phyloP scores from a whole-genome alignment of 208 protist species.

The Crithidia mellificae region DNA sequence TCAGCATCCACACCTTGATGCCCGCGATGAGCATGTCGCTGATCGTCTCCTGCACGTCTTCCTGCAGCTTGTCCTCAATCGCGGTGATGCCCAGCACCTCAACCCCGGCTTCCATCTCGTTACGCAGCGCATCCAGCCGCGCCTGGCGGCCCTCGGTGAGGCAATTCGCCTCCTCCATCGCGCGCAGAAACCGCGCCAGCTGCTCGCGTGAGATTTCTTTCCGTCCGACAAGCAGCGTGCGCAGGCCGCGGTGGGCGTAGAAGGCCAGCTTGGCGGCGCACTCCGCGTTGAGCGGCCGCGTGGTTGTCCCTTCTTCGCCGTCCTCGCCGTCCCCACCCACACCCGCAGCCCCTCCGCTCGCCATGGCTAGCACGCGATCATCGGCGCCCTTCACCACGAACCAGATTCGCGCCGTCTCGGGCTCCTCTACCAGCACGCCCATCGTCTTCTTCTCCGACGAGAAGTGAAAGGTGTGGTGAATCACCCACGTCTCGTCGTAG shows the following conservation, averaged over 20 bases:
- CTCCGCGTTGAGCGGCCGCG: slow-evolving; percentile 19
- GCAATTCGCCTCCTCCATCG: slow-evolving; percentile 40
- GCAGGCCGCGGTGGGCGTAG: slow-evolving; percentile 70
- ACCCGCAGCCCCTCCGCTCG: not conserved
- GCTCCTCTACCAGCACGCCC: slow-evolving; percentile 77
- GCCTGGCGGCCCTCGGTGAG: slow-evolving; percentile 44
- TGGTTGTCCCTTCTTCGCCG: not conserved
- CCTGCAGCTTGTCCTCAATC: slow-evolving; percentile 98
- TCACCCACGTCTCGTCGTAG: slow-evolving; percentile 44
- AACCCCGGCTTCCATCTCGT: slow-evolving; percentile 84
- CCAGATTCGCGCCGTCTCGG: slow-evolving; percentile 33
- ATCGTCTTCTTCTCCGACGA: slow-evolving; percentile 89
- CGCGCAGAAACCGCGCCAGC: slow-evolving; percentile 39
- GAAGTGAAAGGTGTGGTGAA: slow-evolving; percentile 88
- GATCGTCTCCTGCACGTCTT: slow-evolving; percentile 92
- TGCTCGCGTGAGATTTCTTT: slow-evolving; percentile 51
- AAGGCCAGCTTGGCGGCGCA: slow-evolving; percentile 41
- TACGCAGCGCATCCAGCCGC: slow-evolving; percentile 49
- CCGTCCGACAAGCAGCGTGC: slow-evolving; percentile 77
- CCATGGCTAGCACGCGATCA: slow-evolving; percentile 70
- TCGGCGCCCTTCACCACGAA: slow-evolving; percentile 91
- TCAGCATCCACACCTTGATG: slow-evolving; percentile 97
- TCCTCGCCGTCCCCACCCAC: too few species aligned
- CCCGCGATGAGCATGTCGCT: slow-evolving; percentile 65
- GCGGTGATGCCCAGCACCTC: slow-evolving; percentile 92